A percentile compares a stretch with the other conserved stretches of the same genome.
These are phyloP conservation scores for Neocatenulostroma microsporum DNA, from an alignment of 2,329 filamentous ascomycete species.

Conservation along the genomic window DNA sequence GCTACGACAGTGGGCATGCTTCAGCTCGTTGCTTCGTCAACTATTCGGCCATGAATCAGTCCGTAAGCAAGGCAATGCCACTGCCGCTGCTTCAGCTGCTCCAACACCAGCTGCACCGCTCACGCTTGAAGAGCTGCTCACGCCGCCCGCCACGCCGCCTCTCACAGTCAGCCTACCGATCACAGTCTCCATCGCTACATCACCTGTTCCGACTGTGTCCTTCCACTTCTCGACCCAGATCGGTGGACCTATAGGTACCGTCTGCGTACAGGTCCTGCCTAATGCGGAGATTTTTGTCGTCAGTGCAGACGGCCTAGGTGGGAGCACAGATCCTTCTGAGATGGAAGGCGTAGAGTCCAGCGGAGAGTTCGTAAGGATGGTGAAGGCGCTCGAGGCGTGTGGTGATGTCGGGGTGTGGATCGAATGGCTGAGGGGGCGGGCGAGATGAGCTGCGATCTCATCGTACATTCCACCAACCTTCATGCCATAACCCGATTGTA, in stretches of 20 bases:
- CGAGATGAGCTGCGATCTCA: no score
- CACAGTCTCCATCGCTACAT: constrained; percentile 27
- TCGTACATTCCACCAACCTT: no score
- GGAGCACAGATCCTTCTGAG: constrained; percentile 23
- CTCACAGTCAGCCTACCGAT: constrained; percentile 15
- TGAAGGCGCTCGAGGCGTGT: constrained; percentile 38
- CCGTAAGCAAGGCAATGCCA: not conserved
- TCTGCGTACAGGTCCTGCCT: constrained; percentile 52
- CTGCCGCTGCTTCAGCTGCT: no score
- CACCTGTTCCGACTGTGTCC: constrained; percentile 24
- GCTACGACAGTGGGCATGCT: constrained; percentile 66
- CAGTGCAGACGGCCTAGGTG: constrained; percentile 11
- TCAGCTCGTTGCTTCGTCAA: constrained; percentile 54
- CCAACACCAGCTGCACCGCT: no score
- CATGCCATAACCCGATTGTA: no score
- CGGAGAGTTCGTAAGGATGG: constrained; percentile 29
- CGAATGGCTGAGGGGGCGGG: constrained; percentile 33
- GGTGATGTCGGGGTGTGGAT: constrained; percentile 44
- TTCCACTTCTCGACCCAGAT: constrained; percentile 34
- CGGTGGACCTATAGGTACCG: constrained; percentile 44
- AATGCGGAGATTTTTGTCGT: constrained; percentile 52
- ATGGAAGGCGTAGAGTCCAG: no score
- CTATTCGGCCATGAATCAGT: constrained; percentile 6
- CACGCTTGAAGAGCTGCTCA: constrained; percentile 12
- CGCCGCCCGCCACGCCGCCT: constrained; percentile 4